phyloP scores from a whole-genome alignment of 2,329 filamentous ascomycete species.

The Pseudogymnoascus sp. region DNA sequence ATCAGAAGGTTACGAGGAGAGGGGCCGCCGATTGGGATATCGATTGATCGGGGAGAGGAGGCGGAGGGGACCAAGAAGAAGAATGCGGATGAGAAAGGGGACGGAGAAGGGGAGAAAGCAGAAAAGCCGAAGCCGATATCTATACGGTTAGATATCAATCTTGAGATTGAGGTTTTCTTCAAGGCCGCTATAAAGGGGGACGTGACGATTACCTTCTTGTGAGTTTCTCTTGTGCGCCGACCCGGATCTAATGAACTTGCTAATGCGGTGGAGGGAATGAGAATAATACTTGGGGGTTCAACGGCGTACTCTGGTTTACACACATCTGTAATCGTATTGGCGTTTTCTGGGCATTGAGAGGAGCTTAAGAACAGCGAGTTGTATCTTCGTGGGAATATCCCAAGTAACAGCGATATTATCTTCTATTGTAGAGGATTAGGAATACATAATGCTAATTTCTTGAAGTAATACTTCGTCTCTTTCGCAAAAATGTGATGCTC shows the following conservation, averaged over 20 bases:
- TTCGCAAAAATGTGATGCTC: no score
- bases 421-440: neutral
- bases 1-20: conserved; percentile 17
- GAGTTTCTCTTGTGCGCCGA: conserved; percentile 10
- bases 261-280: neutral
- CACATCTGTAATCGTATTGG: neutral
- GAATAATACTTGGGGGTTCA: neutral
- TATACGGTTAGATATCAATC: conserved; percentile 62
- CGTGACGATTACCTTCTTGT: conserved; percentile 49
- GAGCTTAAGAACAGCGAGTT: neutral
- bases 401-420: neutral
- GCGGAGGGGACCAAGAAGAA: conserved; percentile 15
- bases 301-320: neutral
- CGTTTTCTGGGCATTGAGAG: neutral
- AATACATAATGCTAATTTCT: neutral
- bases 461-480: neutral
- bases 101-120: conserved; percentile 35
- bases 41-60: conserved; percentile 12
- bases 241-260: neutral
- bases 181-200: conserved; percentile 62
- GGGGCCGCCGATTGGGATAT: conserved; percentile 19
- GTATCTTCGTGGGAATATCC: neutral
- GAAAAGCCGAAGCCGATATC: conserved; percentile 53
- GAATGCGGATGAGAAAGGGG: conserved; percentile 22
- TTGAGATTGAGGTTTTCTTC: conserved; percentile 71